These are phyloP conservation scores for Trichosporon coremiiforme DNA, from an alignment of 1,284 basidiomycete species.

Conservation along the genomic window DNA sequence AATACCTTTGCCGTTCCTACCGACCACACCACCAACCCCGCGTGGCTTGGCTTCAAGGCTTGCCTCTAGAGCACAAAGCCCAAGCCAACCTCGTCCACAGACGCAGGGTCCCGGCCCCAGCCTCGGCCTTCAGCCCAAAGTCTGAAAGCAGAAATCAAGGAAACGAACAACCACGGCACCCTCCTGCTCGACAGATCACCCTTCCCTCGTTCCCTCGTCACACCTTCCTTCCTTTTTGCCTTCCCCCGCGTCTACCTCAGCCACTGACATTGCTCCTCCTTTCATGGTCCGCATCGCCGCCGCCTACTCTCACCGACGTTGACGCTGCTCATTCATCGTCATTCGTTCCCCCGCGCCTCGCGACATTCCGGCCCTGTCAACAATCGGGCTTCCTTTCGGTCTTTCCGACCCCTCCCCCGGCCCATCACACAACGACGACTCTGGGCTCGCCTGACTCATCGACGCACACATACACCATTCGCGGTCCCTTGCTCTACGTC, in stretches of 20 bases:
- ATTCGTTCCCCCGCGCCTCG: constrained; percentile 4
- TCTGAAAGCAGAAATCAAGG: constrained; percentile 10
- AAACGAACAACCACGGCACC: not conserved
- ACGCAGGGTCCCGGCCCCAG: no score
- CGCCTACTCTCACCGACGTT: constrained; percentile 3
- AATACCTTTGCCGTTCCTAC: not conserved
- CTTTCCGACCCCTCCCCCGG: not conserved
- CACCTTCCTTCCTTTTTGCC: not conserved
- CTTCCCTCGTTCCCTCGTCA: not conserved
- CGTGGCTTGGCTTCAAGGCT: no score
- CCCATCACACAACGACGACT: not conserved
- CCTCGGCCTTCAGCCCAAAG: constrained; percentile 1
- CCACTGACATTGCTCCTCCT: not conserved
- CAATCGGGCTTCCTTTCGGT: constrained; percentile 7
- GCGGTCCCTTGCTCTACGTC: not conserved
- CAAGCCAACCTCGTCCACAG: constrained; percentile 5
- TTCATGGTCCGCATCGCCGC: no score
- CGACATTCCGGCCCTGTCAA: not conserved
- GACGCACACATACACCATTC: not conserved
- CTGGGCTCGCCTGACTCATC: not conserved
- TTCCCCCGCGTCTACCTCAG: not conserved
- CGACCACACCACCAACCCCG: not conserved
- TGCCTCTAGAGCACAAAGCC: not conserved
- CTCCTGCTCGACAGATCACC: not conserved
- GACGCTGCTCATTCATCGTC: no score